Percentiles rank a stretch among this genome's conserved stretches.
phyloP scores from a whole-genome alignment of 768 basidiomycete genomes.

The Tricholoma matsutake region DNA sequence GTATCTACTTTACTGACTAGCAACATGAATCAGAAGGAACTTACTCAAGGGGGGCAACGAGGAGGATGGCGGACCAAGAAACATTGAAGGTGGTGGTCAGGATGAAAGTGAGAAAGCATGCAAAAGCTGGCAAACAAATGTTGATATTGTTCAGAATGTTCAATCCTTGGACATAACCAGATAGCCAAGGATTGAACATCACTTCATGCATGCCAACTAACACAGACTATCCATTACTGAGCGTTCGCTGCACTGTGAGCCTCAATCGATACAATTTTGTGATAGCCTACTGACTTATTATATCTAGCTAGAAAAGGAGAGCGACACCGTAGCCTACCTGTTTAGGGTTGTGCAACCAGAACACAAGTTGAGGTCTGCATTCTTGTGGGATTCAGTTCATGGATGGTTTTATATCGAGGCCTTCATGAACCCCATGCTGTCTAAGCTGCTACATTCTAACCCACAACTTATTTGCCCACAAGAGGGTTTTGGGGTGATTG shows the following conservation, averaged over 20 bases:
- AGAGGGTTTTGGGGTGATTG: background rate
- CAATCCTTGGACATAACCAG: background rate
- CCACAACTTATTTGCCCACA: background rate
- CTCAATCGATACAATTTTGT: background rate
- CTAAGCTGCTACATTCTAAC: background rate
- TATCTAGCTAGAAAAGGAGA: background rate
- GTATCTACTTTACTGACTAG: background rate
- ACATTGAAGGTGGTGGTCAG: background rate
- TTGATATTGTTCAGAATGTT: background rate
- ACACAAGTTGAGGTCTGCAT: background rate
- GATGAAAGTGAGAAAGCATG: background rate
- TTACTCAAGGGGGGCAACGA: background rate
- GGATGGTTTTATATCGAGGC: constrained; percentile 4
- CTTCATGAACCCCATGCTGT: background rate
- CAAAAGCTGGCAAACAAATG: background rate
- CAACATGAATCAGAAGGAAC: background rate
- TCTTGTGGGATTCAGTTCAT: background rate
- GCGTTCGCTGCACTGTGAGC: background rate
- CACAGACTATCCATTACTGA: background rate
- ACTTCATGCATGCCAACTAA: background rate
- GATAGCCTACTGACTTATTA: background rate
- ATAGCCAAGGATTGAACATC: background rate
- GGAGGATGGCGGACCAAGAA: background rate
- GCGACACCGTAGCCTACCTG: background rate
- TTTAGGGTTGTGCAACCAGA: background rate